Evolutionary conservation across 129 eudicot species (phyloP).

Genomic region (Chrysanthemum makinoi): DNA sequence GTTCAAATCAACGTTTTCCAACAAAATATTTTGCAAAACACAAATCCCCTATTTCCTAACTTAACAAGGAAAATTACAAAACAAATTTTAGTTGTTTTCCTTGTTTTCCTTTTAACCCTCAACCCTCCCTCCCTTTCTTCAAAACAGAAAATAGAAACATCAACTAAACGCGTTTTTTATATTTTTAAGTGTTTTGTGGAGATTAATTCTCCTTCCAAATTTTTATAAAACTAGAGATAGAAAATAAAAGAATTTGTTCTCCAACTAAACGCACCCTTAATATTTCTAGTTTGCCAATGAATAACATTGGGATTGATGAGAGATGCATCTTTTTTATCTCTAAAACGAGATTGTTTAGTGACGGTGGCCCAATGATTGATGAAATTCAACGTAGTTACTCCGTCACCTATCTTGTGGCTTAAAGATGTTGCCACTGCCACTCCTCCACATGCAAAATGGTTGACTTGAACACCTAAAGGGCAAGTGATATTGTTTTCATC

Average conservation of each 20-base stretch:
- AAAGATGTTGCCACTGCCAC: constrained; percentile 5
- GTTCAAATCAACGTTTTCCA: no score
- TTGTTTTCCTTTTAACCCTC: no score
- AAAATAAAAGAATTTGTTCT: constrained; percentile 13
- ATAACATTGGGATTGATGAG: neutral
- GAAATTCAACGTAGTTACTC: neutral
- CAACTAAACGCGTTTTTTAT: no score
- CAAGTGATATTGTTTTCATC: neutral
- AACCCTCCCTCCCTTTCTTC: no score
- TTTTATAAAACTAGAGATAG: no score
- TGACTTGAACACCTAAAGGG: neutral
- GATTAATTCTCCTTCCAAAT: constrained; percentile 6
- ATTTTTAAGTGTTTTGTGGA: no score
- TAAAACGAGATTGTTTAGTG: neutral
- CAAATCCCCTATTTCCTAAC: no score
- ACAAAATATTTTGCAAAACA: no score
- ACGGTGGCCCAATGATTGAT: constrained; percentile 6
- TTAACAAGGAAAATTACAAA: no score
- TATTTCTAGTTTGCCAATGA: neutral
- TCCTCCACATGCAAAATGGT: neutral
- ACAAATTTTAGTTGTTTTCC: no score
- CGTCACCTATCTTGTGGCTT: constrained; percentile 3
- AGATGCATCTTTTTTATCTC: neutral
- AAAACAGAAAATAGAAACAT: no score
- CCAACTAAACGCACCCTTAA: neutral